A percentile compares a stretch with the other conserved stretches of the same genome.
Conservation (phyloP, 1,284 basidiomycete genomes). For the Trichosporon sp. region DNA sequence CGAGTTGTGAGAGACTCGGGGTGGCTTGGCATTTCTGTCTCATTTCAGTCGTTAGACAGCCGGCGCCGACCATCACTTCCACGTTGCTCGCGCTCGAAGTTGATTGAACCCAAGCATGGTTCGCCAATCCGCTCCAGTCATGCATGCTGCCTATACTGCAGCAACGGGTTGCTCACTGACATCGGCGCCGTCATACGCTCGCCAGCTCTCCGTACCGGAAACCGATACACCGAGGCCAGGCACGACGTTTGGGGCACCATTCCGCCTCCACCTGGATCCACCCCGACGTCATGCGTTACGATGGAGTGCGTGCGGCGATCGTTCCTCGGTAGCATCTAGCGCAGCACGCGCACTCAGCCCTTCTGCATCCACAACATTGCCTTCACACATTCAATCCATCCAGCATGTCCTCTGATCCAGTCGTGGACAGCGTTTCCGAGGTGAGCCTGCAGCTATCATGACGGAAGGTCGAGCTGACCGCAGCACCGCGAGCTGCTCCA, state of each 20-base stretch:
- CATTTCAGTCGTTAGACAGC: no score
- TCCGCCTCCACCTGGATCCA: background rate
- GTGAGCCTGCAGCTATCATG: no score
- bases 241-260: conserved; percentile 1
- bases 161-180: no score
- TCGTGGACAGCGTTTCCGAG: background rate
- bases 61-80: no score
- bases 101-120: no score
- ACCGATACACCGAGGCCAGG: background rate
- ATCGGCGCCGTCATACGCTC: no score
- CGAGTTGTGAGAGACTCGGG: background rate
- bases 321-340: background rate
- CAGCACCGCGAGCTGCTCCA: conserved; percentile 33
- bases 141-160: no score
- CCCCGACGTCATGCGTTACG: background rate
- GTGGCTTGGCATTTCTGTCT: no score
- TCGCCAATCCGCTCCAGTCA: no score
- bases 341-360: background rate
- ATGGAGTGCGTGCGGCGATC: conserved; percentile 3
- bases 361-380: background rate
- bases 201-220: background rate
- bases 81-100: no score
- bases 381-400: background rate
- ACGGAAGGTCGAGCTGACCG: background rate
- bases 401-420: conserved; percentile 13